Base-by-base conservation (phyloP, 441 rosid genomes). In the Hura crepitans region DNA sequence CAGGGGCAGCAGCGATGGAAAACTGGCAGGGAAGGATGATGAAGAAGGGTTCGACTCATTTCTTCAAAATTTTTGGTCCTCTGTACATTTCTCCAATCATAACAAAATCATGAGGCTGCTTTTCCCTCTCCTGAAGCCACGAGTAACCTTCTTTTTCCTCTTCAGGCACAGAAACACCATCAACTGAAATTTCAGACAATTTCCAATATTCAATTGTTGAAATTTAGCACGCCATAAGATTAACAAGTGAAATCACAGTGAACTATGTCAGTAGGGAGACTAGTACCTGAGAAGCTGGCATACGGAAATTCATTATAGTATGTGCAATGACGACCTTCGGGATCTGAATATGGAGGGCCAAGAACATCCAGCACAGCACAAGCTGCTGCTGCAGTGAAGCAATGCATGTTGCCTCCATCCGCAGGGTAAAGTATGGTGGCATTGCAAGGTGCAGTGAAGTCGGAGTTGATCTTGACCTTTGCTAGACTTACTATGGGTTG, bases 351-450 rank as follows among this genome's bases (percentile, higher is more conserved):
- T 6, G 99, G 97, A 45, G 99, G 99, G 31, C 94, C 94, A 33
- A 94, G 88, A 53, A 94, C 96, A 20, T 94, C 99, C 4, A 94
- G 85, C 57, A 94, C 93, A 0, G 99, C 97, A 27, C 99, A 90
- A 1, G 96, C 87, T 1, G 97, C 90, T 68, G 80, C 78, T 0
- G 90, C 96, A 3, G 94, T 92, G 87, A 94, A 90, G 77, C 96
- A 65, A 78, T 94, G 99, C 90, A 90, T 90, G 84, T 94, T 94
- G 69, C 99, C 99, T 47, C 97, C 99, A 57, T 94, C 92, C 17
- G 85, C 83, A 4, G 99, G 99, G 77, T 87, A 94, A 39, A 94
- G 91, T 70, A 92, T 89, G 39, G 91, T 85, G 62, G 93, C 35
- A 61, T 80, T 46, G 80, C 97, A 94, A 33, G 99, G 97, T 2